Conservation (phyloP, 2,329 filamentous ascomycete species). For the Aspergillus aculeatus region DNA sequence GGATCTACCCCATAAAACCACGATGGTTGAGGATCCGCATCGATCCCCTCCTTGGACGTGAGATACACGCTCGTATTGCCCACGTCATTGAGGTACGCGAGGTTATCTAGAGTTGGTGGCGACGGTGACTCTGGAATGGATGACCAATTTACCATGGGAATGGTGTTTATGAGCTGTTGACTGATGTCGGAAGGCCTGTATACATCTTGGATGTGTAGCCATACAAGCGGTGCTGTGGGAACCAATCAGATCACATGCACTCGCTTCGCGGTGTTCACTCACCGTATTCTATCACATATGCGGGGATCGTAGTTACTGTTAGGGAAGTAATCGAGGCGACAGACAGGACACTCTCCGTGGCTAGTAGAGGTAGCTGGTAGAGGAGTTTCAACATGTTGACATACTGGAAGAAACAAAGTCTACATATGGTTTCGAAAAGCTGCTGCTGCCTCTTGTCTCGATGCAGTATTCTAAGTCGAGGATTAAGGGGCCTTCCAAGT, state of each 20-base stretch:
- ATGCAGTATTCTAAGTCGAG: neutral
- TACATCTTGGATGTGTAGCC: conserved; percentile 49
- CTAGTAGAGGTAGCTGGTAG: neutral
- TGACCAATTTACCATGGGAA: conserved; percentile 46
- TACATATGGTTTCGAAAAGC: too few species aligned
- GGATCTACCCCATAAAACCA: conserved; percentile 57
- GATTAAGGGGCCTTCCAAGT: neutral
- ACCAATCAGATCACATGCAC: conserved; percentile 4
- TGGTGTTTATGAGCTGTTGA: conserved; percentile 48
- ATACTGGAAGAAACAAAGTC: neutral
- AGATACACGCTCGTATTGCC: conserved; percentile 50
- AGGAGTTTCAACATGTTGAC: neutral
- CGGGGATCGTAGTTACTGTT: conserved; percentile 34
- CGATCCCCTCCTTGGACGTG: conserved; percentile 51
- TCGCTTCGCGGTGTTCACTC: conserved; percentile 7
- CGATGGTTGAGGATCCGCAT: conserved; percentile 39
- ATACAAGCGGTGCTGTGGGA: conserved; percentile 50
- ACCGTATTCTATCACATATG: conserved; percentile 50
- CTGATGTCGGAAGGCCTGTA: conserved; percentile 53
- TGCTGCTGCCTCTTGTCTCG: too few species aligned
- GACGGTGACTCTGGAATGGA: conserved; percentile 37
- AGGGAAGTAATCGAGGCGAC: conserved; percentile 1
- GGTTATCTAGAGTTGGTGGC: conserved; percentile 48
- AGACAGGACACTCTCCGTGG: neutral
- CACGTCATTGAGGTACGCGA: conserved; percentile 48